Percentiles rank a stretch among this genome's conserved stretches.
phyloP scores from a whole-genome alignment of 2,329 filamentous ascomycete species.

The Diaporthe sp. region DNA sequence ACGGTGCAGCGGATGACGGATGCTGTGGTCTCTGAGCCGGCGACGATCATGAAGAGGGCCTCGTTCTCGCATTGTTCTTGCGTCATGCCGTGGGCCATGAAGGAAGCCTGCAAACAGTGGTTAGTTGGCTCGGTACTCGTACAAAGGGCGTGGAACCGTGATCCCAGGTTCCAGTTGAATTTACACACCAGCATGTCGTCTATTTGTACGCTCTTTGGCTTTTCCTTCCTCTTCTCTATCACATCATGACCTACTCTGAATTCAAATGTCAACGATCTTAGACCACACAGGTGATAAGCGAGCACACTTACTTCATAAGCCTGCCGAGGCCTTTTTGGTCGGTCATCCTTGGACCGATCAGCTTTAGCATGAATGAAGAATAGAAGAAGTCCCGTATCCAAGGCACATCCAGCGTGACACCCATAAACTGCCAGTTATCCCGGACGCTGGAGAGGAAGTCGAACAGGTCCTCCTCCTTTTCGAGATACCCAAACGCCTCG shows the following conservation, averaged over 20 bases:
- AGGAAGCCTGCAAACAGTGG: constrained; percentile 50
- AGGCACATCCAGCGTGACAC: constrained; percentile 55
- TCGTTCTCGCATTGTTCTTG: constrained; percentile 57
- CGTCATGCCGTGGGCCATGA: constrained; percentile 58
- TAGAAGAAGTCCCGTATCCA: constrained; percentile 44
- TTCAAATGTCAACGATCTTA: background rate
- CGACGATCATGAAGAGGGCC: constrained; percentile 47
- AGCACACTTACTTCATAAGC: constrained; percentile 42
- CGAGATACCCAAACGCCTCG: constrained; percentile 57
- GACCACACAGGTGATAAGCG: constrained; percentile 45
- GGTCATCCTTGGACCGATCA: constrained; percentile 49
- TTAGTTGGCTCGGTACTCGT: background rate
- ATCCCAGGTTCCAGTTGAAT: constrained; percentile 46
- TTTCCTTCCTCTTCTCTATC: constrained; percentile 55
- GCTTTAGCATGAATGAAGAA: constrained; percentile 48
- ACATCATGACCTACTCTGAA: constrained; percentile 50
- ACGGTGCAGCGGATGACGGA: constrained; percentile 58
- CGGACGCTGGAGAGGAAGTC: constrained; percentile 57
- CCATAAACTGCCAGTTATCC: constrained; percentile 53
- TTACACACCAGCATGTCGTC: constrained; percentile 61
- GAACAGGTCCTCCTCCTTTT: constrained; percentile 56
- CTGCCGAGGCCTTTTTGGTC: constrained; percentile 45
- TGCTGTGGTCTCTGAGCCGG: constrained; percentile 65
- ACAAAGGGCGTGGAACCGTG: rapidly evolving
- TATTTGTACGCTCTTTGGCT: constrained; percentile 53